A percentile compares a stretch with the other conserved stretches of the same genome.
phyloP scores from a whole-genome alignment of 306 rosid species.

The Prunus armeniaca region DNA sequence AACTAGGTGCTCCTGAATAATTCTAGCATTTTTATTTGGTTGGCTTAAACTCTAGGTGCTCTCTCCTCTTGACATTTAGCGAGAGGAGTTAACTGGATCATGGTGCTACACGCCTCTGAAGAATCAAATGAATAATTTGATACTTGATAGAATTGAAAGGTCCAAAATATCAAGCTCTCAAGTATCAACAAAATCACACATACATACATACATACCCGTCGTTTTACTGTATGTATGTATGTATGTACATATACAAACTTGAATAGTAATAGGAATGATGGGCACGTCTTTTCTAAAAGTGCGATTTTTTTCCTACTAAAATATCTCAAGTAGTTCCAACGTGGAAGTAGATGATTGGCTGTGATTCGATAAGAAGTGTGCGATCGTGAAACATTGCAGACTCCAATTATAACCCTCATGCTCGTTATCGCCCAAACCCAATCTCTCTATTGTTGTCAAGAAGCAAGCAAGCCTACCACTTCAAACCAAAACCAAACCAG shows the following conservation, averaged over 20 bases:
- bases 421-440: neutral
- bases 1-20: neutral
- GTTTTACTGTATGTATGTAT: too few species aligned
- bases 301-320: neutral
- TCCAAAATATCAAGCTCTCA: neutral
- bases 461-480: neutral
- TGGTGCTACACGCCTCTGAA: slow-evolving; percentile 7
- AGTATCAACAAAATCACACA: neutral
- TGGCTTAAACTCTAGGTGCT: neutral
- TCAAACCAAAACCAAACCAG: neutral
- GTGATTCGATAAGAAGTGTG: slow-evolving; percentile 8
- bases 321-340: neutral
- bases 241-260: too few species aligned
- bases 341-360: slow-evolving; percentile 11
- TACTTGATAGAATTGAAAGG: too few species aligned
- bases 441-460: neutral
- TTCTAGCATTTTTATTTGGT: neutral
- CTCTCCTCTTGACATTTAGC: neutral
- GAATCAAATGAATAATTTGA: neutral
- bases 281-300: neutral
- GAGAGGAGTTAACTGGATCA: neutral
- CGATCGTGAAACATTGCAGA: neutral
- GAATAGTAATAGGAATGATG: neutral
- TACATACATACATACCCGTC: too few species aligned
- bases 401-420: slow-evolving; percentile 2